Conservation (phyloP, 2,329 filamentous ascomycete genomes). For the Aureobasidium sp. region DNA sequence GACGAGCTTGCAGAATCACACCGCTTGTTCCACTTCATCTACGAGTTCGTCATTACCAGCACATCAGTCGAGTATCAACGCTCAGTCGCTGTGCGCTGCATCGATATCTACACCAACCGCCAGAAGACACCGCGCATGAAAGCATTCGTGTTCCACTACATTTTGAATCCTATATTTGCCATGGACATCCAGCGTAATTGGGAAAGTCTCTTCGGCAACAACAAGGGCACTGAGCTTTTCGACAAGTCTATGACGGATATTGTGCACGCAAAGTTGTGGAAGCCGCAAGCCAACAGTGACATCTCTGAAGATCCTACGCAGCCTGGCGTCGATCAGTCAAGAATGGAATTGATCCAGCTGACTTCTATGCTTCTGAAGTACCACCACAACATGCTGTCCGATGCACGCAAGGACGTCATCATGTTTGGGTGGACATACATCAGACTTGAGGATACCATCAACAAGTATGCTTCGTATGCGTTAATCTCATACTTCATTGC, state of each 20-base stretch:
- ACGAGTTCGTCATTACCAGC: conserved; percentile 73
- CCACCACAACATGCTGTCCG: conserved; percentile 78
- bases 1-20: conserved; percentile 75
- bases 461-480: conserved; percentile 96
- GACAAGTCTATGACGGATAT: conserved; percentile 82
- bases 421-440: conserved; percentile 99
- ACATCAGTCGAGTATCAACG: conserved; percentile 83
- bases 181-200: conserved; percentile 91
- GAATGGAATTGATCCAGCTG: conserved; percentile 91
- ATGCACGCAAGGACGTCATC: conserved; percentile 94
- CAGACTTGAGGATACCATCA: conserved; percentile 95
- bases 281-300: conserved; percentile 70
- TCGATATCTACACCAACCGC: conserved; percentile 79
- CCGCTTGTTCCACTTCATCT: conserved; percentile 73
- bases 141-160: conserved; percentile 81
- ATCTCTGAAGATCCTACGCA: conserved; percentile 75
- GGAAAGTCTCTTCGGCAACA: conserved; percentile 45
- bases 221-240: conserved; percentile 64
- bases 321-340: conserved; percentile 85
- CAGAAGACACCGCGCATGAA: conserved; percentile 81
- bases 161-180: conserved; percentile 92
- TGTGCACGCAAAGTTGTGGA: conserved; percentile 91
- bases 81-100: conserved; percentile 70
- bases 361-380: conserved; percentile 95
- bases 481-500: conserved; percentile 97